Percentiles rank a stretch among this genome's conserved stretches.
These are phyloP conservation scores for Pinus taeda DNA, from an alignment of 75 land plant species.

Conservation along the genomic window DNA sequence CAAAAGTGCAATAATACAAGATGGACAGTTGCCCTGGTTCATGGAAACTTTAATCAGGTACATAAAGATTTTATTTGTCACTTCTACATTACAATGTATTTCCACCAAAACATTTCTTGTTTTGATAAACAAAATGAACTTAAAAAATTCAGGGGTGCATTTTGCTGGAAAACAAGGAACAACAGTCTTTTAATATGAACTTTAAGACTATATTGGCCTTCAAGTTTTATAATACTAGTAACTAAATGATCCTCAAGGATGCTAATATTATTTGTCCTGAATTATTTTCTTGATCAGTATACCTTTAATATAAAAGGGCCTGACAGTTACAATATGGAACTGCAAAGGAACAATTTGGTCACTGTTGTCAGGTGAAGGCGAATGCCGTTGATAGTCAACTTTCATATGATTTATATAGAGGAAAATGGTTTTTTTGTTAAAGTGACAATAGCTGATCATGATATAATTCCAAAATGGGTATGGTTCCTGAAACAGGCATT, in stretches of 20 bases:
- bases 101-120: neutral
- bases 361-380: neutral
- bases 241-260: neutral
- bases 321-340: neutral
- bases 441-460: neutral
- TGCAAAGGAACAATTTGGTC: neutral
- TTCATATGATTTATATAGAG: neutral
- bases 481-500: neutral
- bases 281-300: neutral
- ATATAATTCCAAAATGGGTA: neutral
- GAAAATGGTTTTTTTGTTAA: neutral
- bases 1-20: constrained; percentile 66
- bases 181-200: neutral
- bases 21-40: constrained; percentile 94
- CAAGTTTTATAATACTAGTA: neutral
- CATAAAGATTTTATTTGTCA: neutral
- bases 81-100: neutral
- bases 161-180: neutral
- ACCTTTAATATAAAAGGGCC: neutral
- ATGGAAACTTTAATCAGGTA: constrained; percentile 97
- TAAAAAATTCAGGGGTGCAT: neutral
- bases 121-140: neutral
- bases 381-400: neutral
- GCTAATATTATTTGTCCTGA: neutral
- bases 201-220: neutral